Evolutionary conservation across 2,329 filamentous ascomycete genomes (phyloP).

Genomic region (Cucurbitaria berberidis): DNA sequence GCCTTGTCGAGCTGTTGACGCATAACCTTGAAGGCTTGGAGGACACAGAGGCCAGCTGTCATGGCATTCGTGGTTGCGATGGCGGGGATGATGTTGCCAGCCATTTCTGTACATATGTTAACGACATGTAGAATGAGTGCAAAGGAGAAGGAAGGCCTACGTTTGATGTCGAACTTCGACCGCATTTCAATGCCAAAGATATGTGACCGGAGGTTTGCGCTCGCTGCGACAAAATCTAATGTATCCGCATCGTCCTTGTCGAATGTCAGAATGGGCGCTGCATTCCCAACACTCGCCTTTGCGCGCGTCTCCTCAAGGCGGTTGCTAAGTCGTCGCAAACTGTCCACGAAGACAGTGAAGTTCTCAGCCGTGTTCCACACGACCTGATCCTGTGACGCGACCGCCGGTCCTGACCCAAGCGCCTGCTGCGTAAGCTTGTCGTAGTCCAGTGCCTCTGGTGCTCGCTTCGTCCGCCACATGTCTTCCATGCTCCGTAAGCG

Average conservation of each 20-base stretch:
- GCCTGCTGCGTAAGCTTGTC: slow-evolving; percentile 64
- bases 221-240: slow-evolving; percentile 89
- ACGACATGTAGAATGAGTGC: not conserved
- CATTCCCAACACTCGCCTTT: slow-evolving; percentile 55
- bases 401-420: slow-evolving; percentile 57
- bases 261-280: slow-evolving; percentile 74
- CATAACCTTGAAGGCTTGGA: slow-evolving; percentile 91
- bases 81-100: slow-evolving; percentile 97
- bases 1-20: slow-evolving; percentile 69
- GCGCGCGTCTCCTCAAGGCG: slow-evolving; percentile 71
- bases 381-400: slow-evolving; percentile 71
- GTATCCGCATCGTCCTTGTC: slow-evolving; percentile 98
- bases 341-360: slow-evolving; percentile 83
- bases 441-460: slow-evolving; percentile 77
- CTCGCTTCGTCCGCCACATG: slow-evolving; percentile 88
- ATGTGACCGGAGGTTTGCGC: slow-evolving; percentile 84
- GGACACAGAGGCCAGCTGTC: slow-evolving; percentile 87
- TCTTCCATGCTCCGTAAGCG: slow-evolving; percentile 86
- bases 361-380: slow-evolving; percentile 86
- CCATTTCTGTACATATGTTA: slow-evolving; percentile 72
- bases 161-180: slow-evolving; percentile 94
- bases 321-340: slow-evolving; percentile 75
- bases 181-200: slow-evolving; percentile 89
- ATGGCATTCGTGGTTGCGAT: slow-evolving; percentile 99
- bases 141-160: slow-evolving; percentile 44